These are phyloP conservation scores for Jatropha curcas DNA, from an alignment of 345 rosid species.

Conservation along the genomic window DNA sequence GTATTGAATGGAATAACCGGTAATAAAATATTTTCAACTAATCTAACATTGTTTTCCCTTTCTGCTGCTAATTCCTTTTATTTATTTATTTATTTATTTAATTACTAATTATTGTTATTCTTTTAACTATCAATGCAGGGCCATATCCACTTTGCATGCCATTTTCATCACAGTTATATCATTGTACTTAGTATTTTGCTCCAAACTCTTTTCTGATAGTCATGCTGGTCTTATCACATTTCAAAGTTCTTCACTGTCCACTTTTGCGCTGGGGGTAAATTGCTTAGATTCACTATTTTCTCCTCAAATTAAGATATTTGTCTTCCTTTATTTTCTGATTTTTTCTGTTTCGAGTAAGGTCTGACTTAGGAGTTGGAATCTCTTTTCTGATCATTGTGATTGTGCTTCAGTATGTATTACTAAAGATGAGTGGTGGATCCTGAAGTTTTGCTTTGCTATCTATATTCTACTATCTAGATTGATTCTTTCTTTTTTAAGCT, in stretches of 20 bases:
- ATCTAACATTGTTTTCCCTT: not conserved
- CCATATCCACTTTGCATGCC: constrained; percentile 78
- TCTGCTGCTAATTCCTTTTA: constrained; percentile 8
- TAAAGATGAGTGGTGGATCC: not conserved
- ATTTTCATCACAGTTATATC: constrained; percentile 56
- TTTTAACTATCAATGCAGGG: constrained; percentile 45
- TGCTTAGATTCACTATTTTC: constrained; percentile 3
- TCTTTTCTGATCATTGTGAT: not conserved
- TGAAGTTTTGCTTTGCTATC: not conserved
- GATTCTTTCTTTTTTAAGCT: not conserved
- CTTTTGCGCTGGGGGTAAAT: constrained; percentile 74
- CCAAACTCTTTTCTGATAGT: constrained; percentile 65
- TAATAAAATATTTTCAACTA: constrained; percentile 25
- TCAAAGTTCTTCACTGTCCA: constrained; percentile 65
- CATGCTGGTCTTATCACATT: constrained; percentile 48
- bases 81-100: no score
- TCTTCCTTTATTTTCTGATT: not conserved
- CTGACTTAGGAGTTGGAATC: not conserved
- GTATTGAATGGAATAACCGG: constrained; percentile 89
- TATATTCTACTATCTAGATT: not conserved
- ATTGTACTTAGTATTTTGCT: constrained; percentile 72
- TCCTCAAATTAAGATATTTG: not conserved
- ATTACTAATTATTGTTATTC: constrained; percentile 9
- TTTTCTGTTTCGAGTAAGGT: not conserved
- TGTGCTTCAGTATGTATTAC: not conserved